Evolutionary conservation across 345 rosid species (phyloP).

Genomic region (Noccaea bulbosa): DNA sequence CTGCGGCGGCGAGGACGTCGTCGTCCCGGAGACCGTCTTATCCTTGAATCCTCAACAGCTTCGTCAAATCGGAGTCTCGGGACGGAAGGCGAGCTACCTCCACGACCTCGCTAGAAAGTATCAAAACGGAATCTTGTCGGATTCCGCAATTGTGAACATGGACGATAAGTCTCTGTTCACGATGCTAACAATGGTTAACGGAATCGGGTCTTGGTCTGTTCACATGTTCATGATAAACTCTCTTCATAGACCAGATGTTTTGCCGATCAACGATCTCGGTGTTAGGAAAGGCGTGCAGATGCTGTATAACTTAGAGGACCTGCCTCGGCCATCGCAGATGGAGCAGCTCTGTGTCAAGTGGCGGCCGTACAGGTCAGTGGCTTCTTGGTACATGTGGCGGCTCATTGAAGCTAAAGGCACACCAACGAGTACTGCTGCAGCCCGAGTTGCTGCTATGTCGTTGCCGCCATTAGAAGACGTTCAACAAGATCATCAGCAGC

Average conservation of each 20-base stretch:
- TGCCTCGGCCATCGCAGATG: conserved; percentile 95
- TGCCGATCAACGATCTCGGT: conserved; percentile 85
- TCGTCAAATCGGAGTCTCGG: conserved; percentile 86
- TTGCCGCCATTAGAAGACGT: conserved; percentile 55
- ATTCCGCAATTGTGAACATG: conserved; percentile 74
- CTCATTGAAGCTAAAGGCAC: conserved; percentile 72
- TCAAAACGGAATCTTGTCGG: conserved; percentile 80
- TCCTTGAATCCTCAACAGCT: conserved; percentile 69
- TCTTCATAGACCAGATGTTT: conserved; percentile 89
- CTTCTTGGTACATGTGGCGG: conserved; percentile 89
- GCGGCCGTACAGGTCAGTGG: conserved; percentile 92
- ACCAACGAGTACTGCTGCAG: conserved; percentile 60
- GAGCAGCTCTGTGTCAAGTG: conserved; percentile 83
- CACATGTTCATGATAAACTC: conserved; percentile 96
- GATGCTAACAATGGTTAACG: conserved; percentile 95
- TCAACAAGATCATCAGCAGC: conserved; percentile 46
- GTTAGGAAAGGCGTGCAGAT: conserved; percentile 85
- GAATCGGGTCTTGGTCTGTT: conserved; percentile 97
- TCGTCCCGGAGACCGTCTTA: conserved; percentile 74
- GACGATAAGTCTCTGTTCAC: conserved; percentile 88
- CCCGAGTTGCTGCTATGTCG: conserved; percentile 49
- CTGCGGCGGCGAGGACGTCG: conserved; percentile 74
- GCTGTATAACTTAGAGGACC: conserved; percentile 67
- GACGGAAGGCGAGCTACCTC: conserved; percentile 87
- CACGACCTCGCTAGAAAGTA: conserved; percentile 90